These are phyloP conservation scores for Xylariales sp. DNA, from an alignment of 2,329 filamentous ascomycete genomes.

Conservation along the genomic window DNA sequence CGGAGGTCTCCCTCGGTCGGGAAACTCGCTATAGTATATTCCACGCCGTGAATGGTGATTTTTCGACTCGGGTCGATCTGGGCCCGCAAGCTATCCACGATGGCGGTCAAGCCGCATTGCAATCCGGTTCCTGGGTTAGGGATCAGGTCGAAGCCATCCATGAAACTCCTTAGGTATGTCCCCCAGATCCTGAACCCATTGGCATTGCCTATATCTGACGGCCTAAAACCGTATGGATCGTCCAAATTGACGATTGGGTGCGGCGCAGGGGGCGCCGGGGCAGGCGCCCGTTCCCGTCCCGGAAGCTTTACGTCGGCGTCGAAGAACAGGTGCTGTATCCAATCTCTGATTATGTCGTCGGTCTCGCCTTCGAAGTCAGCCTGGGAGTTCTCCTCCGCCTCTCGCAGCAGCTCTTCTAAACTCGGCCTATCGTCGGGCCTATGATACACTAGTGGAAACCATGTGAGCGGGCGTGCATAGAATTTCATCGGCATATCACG, in stretches of 20 bases:
- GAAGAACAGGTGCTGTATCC: constrained; percentile 38
- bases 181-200: not conserved
- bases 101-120: constrained; percentile 35
- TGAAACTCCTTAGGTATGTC: constrained; percentile 22
- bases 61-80: constrained; percentile 24
- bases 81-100: constrained; percentile 32
- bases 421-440: constrained; percentile 39
- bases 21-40: not conserved
- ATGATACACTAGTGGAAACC: constrained; percentile 39
- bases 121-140: not conserved
- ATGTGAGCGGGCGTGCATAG: constrained; percentile 4
- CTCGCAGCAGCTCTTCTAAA: constrained; percentile 33
- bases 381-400: constrained; percentile 26
- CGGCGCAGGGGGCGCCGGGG: too few species aligned
- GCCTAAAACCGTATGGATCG: too few species aligned
- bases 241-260: too few species aligned
- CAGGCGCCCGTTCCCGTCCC: too few species aligned
- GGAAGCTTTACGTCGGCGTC: constrained; percentile 2
- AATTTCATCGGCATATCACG: not conserved
- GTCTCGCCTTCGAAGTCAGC: constrained; percentile 30
- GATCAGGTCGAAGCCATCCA: constrained; percentile 23
- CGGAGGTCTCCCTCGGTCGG: constrained; percentile 18
- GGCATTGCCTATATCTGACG: not conserved
- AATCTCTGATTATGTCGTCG: constrained; percentile 34
- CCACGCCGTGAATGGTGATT: constrained; percentile 24